phyloP scores from a whole-genome alignment of 2,329 filamentous ascomycete species.

The Escovopsis weberi region DNA sequence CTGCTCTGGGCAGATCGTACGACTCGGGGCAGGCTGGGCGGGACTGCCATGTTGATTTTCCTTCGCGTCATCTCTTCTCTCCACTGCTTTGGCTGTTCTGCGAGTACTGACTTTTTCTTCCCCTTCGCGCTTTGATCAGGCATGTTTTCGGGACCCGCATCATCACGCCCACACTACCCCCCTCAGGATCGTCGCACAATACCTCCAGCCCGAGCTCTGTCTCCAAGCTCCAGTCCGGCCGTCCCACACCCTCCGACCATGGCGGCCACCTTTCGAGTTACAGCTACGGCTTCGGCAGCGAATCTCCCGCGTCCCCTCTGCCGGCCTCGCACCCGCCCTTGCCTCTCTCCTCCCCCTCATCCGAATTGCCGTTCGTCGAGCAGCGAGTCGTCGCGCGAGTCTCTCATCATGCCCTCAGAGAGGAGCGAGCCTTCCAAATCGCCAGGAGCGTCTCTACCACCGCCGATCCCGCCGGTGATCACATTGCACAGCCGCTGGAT shows the following conservation, averaged over 20 bases:
- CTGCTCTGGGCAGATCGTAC: too few relatives aligned
- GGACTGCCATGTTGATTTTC: slow-evolving; percentile 1
- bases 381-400: slow-evolving; percentile 65
- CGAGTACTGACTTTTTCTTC: not conserved
- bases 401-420: slow-evolving; percentile 65
- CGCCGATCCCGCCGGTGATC: slow-evolving; percentile 56
- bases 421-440: slow-evolving; percentile 80
- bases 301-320: slow-evolving; percentile 25
- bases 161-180: slow-evolving; percentile 33
- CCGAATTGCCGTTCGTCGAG: slow-evolving; percentile 42
- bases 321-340: slow-evolving; percentile 18
- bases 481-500: slow-evolving; percentile 71
- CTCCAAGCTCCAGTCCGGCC: slow-evolving; percentile 27
- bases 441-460: slow-evolving; percentile 56
- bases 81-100: not conserved
- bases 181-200: slow-evolving; percentile 31
- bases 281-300: slow-evolving; percentile 21
- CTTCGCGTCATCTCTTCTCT: not conserved
- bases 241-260: slow-evolving; percentile 28
- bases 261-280: slow-evolving; percentile 13
- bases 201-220: slow-evolving; percentile 29
- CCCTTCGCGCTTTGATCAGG: slow-evolving; percentile 22
- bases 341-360: slow-evolving; percentile 18
- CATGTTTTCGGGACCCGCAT: slow-evolving; percentile 52
- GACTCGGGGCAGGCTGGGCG: not conserved